Percentiles rank a stretch among this genome's conserved stretches.
Conservation (phyloP, 345 rosid species). For the Noccaea bulbosa region DNA sequence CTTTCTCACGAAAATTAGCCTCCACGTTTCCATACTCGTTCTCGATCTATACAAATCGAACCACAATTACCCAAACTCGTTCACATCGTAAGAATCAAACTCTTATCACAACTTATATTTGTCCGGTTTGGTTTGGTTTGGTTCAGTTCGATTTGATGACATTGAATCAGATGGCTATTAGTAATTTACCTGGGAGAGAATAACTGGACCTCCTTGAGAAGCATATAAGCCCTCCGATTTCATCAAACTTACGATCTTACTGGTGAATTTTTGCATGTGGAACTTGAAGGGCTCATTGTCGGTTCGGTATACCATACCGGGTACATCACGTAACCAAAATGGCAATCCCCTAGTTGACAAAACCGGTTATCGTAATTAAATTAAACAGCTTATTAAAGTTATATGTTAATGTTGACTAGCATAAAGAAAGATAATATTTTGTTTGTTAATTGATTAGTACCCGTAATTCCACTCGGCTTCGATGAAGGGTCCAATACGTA, state of each 20-base stretch:
- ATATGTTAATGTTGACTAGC: neutral
- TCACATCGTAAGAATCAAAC: constrained; percentile 3
- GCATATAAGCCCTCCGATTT: constrained; percentile 77
- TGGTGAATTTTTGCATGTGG: constrained; percentile 72
- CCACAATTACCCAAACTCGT: neutral
- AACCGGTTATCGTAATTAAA: constrained; percentile 7
- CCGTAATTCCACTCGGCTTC: constrained; percentile 95
- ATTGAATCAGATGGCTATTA: neutral
- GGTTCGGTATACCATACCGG: constrained; percentile 71
- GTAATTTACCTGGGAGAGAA: constrained; percentile 73
- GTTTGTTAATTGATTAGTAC: constrained; percentile 39
- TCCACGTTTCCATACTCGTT: constrained; percentile 77
- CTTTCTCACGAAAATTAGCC: constrained; percentile 57
- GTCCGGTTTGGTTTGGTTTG: constrained; percentile 1
- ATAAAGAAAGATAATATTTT: neutral
- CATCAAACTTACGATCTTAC: constrained; percentile 75
- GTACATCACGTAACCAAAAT: constrained; percentile 82
- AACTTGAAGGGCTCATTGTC: constrained; percentile 82
- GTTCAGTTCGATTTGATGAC: neutral
- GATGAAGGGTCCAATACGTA: constrained; percentile 85
- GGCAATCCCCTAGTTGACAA: constrained; percentile 69
- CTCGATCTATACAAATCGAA: constrained; percentile 59
- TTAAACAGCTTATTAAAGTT: neutral
- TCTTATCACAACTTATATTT: too few relatives aligned
- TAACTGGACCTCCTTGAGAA: constrained; percentile 96